Conservation (phyloP, 1,284 basidiomycete genomes). For the Leccinum cinnamomeum region DNA sequence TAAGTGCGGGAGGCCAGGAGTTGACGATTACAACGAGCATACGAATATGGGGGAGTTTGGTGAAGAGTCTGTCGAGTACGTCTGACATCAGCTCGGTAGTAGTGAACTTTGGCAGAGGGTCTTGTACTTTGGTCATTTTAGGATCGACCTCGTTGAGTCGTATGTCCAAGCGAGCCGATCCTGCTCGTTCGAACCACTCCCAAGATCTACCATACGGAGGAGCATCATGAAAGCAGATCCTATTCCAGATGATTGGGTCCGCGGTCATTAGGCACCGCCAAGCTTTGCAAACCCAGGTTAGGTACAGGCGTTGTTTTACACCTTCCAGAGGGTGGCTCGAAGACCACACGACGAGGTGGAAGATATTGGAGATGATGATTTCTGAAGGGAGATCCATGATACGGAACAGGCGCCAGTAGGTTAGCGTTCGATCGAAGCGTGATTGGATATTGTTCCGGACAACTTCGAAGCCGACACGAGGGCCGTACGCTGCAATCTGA, state of each 20-base stretch:
- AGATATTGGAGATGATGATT: slow-evolving; percentile 56
- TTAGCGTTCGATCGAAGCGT: slow-evolving; percentile 26
- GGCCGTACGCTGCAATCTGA: slow-evolving; percentile 22
- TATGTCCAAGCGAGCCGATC: slow-evolving; percentile 47
- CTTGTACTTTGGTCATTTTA: slow-evolving; percentile 15
- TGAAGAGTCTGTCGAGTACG: slow-evolving; percentile 48
- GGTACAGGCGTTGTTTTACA: slow-evolving; percentile 41
- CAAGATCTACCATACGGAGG: slow-evolving; percentile 50
- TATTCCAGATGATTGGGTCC: slow-evolving; percentile 38
- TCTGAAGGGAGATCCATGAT: slow-evolving; percentile 62
- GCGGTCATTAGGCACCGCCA: slow-evolving; percentile 52
- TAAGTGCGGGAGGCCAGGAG: slow-evolving; percentile 49
- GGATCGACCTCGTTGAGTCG: slow-evolving; percentile 48
- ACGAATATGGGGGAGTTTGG: slow-evolving; percentile 52
- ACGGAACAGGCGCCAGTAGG: slow-evolving; percentile 51
- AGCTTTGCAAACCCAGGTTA: slow-evolving; percentile 58
- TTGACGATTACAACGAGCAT: slow-evolving; percentile 55
- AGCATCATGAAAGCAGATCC: slow-evolving; percentile 34
- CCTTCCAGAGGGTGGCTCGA: slow-evolving; percentile 34
- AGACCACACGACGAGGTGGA: slow-evolving; percentile 55
- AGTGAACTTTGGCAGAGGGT: slow-evolving; percentile 37
- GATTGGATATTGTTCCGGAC: slow-evolving; percentile 18
- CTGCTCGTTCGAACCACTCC: slow-evolving; percentile 55
- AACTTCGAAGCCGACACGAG: slow-evolving; percentile 14
- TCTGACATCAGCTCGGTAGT: slow-evolving; percentile 42